Evolutionary conservation across 179 eudicot species (phyloP).

Genomic region (Spinacia oleracea): DNA sequence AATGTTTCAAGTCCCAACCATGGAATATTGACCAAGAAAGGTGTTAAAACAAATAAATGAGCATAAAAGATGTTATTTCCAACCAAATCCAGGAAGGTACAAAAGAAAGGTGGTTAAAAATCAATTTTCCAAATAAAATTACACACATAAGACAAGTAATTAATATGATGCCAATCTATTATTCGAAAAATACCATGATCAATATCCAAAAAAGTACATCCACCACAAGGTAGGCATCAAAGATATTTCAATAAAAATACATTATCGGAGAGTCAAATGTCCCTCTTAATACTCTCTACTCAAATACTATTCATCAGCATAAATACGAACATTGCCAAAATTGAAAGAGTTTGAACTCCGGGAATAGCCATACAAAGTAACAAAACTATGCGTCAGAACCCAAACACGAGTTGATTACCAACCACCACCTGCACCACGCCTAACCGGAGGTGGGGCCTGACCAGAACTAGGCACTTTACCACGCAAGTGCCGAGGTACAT

Average conservation of each 20-base stretch:
- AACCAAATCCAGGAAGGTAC: too few species aligned
- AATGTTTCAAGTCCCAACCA: too few species aligned
- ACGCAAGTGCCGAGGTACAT: constrained; percentile 55
- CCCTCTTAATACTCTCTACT: background rate
- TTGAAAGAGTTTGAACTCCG: background rate
- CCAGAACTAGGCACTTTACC: constrained; percentile 20
- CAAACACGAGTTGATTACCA: constrained; percentile 32
- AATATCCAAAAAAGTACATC: background rate
- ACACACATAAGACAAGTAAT: too few species aligned
- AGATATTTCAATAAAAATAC: background rate
- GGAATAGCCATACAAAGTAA: background rate
- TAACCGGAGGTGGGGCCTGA: constrained; percentile 41
- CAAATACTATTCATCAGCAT: background rate
- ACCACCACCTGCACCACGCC: constrained; percentile 18
- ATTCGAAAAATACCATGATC: background rate
- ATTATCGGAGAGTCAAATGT: background rate
- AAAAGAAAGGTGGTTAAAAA: too few species aligned
- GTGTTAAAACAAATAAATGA: too few species aligned
- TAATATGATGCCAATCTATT: background rate
- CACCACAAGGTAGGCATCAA: background rate
- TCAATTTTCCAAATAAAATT: background rate
- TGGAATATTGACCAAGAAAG: too few species aligned
- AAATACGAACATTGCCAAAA: background rate
- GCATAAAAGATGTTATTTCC: too few species aligned
- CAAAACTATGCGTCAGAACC: constrained; percentile 7